Base-by-base conservation (phyloP, 345 rosid genomes). In the Gossypium rotundifolium region DNA sequence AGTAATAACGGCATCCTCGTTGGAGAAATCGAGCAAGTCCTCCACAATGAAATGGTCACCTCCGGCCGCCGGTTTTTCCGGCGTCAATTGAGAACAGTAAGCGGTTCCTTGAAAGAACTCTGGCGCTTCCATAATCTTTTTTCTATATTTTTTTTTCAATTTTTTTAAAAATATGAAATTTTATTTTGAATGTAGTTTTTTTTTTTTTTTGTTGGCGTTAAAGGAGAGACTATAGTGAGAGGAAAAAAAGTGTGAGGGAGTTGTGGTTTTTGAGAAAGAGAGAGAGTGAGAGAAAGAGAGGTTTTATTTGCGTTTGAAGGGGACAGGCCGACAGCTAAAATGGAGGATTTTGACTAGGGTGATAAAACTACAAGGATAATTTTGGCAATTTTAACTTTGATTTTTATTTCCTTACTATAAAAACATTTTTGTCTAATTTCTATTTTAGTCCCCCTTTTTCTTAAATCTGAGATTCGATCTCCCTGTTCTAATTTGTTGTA, bases 1-100 rank as follows among this genome's bases (percentile, higher is more conserved):
- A n/a, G 79, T 82, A 9, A 81, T 73, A 22, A 78, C 85, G 78
- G 85, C 83, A 59, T 89, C 95, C 14, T 89, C 93, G 78, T 90
- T 87, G 73, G 98, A 87, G 80, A 93, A 93, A 80, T 95, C 94
- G 18, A 94, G 74, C 7, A 95, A 92, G 75, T 95, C 99, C 77
- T 95, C 99, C 3, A 93, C 98, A 5, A 82, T 80, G 83, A 95
- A 95, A 72, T 91, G 94, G 75, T 94, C 94, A 9, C 79, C 94
- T 5, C 78, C 79, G 9, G 71, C 75, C 42, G 48, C 20, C 10
- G 70, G 83, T 52, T 78, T 85, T 27, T 86, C 88, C 20, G 78
- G 73, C 8, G 80, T 2, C 65, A 81, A 80, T 75, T 78, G 84
- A 2, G 88, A 68, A 77, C 81, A 73, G 68, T 81, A 76, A 69